Conservation (phyloP, 306 rosid genomes). For the Lathyrus tuberosus region DNA sequence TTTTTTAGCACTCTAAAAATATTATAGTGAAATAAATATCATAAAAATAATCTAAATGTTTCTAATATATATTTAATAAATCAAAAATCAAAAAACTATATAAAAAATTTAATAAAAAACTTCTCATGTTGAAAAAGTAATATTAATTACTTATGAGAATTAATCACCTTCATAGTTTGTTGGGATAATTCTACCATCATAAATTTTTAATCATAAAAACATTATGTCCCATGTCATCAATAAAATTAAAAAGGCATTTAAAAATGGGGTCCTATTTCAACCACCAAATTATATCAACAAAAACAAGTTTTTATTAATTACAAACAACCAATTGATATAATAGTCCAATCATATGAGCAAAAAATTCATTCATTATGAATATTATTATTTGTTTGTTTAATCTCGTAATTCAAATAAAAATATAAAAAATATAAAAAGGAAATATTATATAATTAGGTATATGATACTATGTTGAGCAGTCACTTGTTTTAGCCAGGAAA, state of each 20-base stretch:
- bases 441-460: background rate
- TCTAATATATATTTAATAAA: no score
- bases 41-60: no score
- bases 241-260: background rate
- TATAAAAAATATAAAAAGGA: background rate
- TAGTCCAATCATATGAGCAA: constrained; percentile 6
- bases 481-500: constrained; percentile 21
- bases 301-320: background rate
- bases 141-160: no score
- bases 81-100: no score
- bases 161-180: background rate
- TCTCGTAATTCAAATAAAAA: background rate
- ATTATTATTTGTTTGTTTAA: background rate
- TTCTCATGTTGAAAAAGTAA: background rate
- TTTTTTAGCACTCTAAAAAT: no score
- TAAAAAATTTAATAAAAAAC: no score
- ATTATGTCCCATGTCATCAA: background rate
- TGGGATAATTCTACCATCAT: background rate
- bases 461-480: background rate
- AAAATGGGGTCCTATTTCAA: background rate
- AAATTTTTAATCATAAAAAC: background rate
- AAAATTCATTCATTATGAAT: background rate
- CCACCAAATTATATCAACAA: background rate
- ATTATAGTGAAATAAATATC: no score
- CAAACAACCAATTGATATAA: background rate